Percentiles rank a stretch among this genome's conserved stretches.
These are phyloP conservation scores for Yarrowia yakushimensis DNA, from an alignment of 805 yeast species.

Conservation along the genomic window DNA sequence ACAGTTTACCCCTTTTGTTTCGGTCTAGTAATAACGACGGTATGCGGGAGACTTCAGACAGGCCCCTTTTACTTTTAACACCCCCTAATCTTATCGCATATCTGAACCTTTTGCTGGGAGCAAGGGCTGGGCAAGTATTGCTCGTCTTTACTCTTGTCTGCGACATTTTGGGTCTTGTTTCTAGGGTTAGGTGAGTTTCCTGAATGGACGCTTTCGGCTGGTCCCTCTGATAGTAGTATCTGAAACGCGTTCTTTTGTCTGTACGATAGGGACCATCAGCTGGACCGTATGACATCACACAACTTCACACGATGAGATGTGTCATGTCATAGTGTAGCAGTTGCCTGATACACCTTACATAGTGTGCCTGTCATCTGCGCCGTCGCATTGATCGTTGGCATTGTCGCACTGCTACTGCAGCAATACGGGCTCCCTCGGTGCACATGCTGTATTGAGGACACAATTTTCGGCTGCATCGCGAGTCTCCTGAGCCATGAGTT, in stretches of 20 bases:
- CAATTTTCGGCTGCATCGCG: not conserved
- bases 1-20: not conserved
- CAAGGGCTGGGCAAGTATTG: too few relatives aligned
- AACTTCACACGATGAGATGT: too few relatives aligned
- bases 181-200: not conserved
- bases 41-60: not conserved
- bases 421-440: not conserved
- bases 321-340: not conserved
- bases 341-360: not conserved
- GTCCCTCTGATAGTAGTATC: not conserved
- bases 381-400: constrained; percentile 7
- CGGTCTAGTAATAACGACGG: not conserved
- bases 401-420: not conserved
- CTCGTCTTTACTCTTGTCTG: not conserved
- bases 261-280: too few relatives aligned
- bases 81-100: not conserved
- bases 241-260: not conserved
- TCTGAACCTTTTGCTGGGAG: not conserved
- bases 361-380: not conserved
- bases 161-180: not conserved
- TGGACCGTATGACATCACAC: too few relatives aligned
- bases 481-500: not conserved
- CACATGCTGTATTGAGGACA: not conserved
- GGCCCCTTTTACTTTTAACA: not conserved
- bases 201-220: not conserved